phyloP scores from a whole-genome alignment of 2,329 filamentous ascomycete genomes.

The Cladosporium sphaerospermum region DNA sequence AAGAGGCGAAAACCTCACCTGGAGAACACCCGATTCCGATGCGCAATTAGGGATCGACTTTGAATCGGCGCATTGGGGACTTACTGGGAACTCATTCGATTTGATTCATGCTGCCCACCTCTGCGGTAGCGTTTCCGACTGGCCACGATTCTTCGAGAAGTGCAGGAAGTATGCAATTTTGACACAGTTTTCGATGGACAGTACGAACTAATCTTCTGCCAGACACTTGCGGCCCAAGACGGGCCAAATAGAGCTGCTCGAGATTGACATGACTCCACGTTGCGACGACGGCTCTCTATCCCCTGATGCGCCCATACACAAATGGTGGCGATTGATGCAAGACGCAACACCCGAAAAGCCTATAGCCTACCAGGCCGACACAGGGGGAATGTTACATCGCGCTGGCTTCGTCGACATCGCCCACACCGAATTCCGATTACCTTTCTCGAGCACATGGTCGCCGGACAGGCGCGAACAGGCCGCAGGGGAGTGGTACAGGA shows the following conservation, averaged over 20 bases:
- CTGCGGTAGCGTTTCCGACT: slow-evolving; percentile 69
- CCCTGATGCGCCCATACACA: slow-evolving; percentile 50
- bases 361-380: slow-evolving; percentile 57
- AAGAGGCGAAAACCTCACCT: slow-evolving; percentile 1
- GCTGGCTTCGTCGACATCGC: slow-evolving; percentile 73
- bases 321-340: slow-evolving; percentile 65
- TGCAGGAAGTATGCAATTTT: not conserved
- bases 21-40: slow-evolving; percentile 19
- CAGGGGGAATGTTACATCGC: slow-evolving; percentile 54
- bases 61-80: slow-evolving; percentile 70
- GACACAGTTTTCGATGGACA: not conserved
- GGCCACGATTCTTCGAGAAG: slow-evolving; percentile 37
- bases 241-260: slow-evolving; percentile 78
- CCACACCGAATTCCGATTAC: slow-evolving; percentile 59
- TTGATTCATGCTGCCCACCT: slow-evolving; percentile 78
- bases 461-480: slow-evolving; percentile 62
- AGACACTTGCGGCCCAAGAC: slow-evolving; percentile 66
- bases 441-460: slow-evolving; percentile 63
- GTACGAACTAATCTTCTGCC: not conserved
- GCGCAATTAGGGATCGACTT: slow-evolving; percentile 50
- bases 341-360: slow-evolving; percentile 64
- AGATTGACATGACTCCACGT: slow-evolving; percentile 75
- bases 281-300: slow-evolving; percentile 59
- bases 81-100: slow-evolving; percentile 66
- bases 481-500: slow-evolving; percentile 63